Conservation (phyloP, 192 early-diverging fungal species). For the Lunasporangiospora selenospora region DNA sequence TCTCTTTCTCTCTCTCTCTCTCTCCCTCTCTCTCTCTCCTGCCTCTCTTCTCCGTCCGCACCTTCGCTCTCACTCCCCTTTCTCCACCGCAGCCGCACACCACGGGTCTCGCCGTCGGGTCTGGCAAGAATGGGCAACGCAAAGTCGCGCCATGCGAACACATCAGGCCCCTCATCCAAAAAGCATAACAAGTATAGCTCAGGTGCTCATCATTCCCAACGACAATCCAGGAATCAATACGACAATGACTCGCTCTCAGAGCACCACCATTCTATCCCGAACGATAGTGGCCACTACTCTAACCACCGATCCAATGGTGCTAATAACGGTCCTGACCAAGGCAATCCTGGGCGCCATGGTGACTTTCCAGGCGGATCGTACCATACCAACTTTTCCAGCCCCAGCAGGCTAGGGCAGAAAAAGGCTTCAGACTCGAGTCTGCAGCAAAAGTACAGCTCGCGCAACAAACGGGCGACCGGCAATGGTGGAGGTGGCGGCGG, state of each 20-base stretch:
- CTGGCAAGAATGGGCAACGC: slow-evolving; percentile 39
- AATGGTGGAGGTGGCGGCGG: too few species aligned
- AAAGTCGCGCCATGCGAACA: slow-evolving; percentile 30
- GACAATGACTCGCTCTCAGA: not conserved
- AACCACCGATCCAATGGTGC: slow-evolving; percentile 37
- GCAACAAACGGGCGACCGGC: slow-evolving; percentile 15
- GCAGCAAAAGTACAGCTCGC: slow-evolving; percentile 23
- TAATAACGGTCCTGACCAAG: too few species aligned
- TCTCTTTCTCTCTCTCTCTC: slow-evolving; percentile 3
- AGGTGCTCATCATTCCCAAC: too few species aligned
- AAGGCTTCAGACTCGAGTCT: slow-evolving; percentile 29
- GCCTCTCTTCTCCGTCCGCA: not conserved
- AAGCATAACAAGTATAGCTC: slow-evolving; percentile 5
- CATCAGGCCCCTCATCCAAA: slow-evolving; percentile 5
- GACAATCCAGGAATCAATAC: too few species aligned
- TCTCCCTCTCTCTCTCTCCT: not conserved
- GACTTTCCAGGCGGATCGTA: too few species aligned
- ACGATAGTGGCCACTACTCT: slow-evolving; percentile 46
- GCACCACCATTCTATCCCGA: slow-evolving; percentile 4
- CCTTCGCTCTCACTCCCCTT: not conserved
- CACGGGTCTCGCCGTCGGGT: not conserved
- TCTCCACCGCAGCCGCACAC: not conserved
- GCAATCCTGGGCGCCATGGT: too few species aligned
- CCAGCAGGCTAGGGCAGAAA: slow-evolving; percentile 27
- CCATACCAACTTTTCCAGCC: slow-evolving; percentile 38